phyloP scores from a whole-genome alignment of 1,139 yeast genomes.

The Suhomyces bokatorum region DNA sequence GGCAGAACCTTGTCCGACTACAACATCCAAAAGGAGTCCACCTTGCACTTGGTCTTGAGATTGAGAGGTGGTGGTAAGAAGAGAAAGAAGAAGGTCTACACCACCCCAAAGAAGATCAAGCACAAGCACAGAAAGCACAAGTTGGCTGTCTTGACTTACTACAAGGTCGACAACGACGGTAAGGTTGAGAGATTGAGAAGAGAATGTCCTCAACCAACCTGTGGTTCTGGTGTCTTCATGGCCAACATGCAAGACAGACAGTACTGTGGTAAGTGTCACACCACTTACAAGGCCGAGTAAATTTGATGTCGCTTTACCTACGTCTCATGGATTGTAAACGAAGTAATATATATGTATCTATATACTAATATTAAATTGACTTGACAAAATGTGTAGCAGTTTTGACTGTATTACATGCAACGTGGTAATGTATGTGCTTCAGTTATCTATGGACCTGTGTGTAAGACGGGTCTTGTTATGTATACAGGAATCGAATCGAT shows the following conservation, averaged over 20 bases:
- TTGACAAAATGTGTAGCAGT: not conserved
- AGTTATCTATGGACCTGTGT: too few relatives aligned
- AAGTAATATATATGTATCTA: not conserved
- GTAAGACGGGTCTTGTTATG: too few relatives aligned
- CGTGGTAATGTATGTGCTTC: not conserved
- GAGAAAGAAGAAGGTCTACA: constrained; percentile 99
- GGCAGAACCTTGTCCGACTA: constrained; percentile 98
- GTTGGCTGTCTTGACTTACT: constrained; percentile 98
- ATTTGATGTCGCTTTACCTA: constrained; percentile 3
- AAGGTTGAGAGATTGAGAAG: constrained; percentile 98
- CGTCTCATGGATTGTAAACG: too few relatives aligned
- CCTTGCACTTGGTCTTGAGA: constrained; percentile 95
- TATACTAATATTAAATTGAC: constrained; percentile 3
- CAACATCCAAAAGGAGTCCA: constrained; percentile 99
- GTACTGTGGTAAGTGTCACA: constrained; percentile 99
- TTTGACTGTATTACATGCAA: too few relatives aligned
- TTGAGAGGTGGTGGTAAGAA: constrained; percentile 99
- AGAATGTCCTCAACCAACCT: constrained; percentile 90
- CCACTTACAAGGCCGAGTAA: constrained; percentile 73
- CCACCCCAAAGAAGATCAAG: constrained; percentile 99
- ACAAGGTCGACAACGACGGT: constrained; percentile 98
- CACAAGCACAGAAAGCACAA: constrained; percentile 99
- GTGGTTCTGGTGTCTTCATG: constrained; percentile 99
- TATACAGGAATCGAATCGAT: too few relatives aligned
- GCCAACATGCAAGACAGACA: constrained; percentile 99